Percentiles rank a stretch among this genome's conserved stretches.
phyloP scores from a whole-genome alignment of 768 basidiomycete species.

The Lyophyllum decastes region DNA sequence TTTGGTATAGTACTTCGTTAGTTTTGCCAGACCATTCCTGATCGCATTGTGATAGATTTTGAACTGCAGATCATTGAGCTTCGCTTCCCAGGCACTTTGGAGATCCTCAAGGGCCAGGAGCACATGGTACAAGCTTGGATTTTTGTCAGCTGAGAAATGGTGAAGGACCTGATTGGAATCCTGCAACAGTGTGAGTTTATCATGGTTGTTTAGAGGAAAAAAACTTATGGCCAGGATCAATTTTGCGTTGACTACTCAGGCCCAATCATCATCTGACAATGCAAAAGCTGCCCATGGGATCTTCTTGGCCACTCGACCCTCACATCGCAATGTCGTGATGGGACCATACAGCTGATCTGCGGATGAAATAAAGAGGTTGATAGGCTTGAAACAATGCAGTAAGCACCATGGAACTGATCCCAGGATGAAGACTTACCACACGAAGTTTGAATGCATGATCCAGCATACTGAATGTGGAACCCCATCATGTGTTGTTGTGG shows the following conservation, averaged over 20 bases:
- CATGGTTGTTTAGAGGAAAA: no score
- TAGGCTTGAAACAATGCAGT: neutral
- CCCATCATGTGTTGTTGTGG: conserved; percentile 26
- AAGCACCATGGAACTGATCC: no score
- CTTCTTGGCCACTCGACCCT: neutral
- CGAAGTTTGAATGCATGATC: no score
- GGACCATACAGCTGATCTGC: conserved; percentile 8
- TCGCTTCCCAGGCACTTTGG: conserved; percentile 13
- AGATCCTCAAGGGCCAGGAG: conserved; percentile 25
- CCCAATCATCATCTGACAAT: conserved; percentile 1
- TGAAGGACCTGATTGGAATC: conserved; percentile 20
- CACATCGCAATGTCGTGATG: conserved; percentile 6
- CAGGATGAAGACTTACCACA: no score
- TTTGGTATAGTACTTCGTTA: no score
- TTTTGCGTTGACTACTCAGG: neutral
- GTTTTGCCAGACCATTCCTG: no score
- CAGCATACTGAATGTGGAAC: conserved; percentile 23
- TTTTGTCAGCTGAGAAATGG: conserved; percentile 20
- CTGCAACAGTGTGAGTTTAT: no score
- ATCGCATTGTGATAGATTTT: no score
- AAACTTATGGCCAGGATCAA: conserved; percentile 7
- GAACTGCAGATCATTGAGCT: no score
- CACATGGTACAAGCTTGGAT: conserved; percentile 19
- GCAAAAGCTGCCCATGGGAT: conserved; percentile 9
- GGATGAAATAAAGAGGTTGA: conserved; percentile 6